Conservation (phyloP, 495 filamentous ascomycete species). For the Daldinia loculata region DNA sequence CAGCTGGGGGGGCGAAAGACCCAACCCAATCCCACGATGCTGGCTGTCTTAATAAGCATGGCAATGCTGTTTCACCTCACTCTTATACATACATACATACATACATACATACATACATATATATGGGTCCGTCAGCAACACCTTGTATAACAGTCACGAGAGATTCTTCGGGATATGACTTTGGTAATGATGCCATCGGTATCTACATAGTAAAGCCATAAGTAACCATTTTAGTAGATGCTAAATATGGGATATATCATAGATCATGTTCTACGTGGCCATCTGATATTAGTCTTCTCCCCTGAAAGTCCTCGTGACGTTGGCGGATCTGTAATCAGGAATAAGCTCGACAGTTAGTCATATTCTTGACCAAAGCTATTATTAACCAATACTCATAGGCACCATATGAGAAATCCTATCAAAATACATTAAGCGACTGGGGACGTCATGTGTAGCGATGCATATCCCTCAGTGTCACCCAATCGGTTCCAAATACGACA, state of each 20-base stretch:
- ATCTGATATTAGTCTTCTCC: background rate
- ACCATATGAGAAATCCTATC: background rate
- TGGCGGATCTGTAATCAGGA: background rate
- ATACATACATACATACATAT: too few relatives aligned
- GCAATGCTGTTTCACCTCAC: background rate
- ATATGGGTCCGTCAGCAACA: too few relatives aligned
- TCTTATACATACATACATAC: too few relatives aligned
- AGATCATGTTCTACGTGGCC: background rate
- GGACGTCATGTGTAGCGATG: background rate
- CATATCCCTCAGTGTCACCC: background rate
- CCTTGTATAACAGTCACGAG: too few relatives aligned
- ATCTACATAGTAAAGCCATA: too few relatives aligned
- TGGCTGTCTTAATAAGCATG: background rate
- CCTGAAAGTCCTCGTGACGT: background rate
- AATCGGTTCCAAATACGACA: background rate
- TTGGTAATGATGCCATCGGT: background rate
- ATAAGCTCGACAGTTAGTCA: background rate
- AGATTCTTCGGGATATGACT: background rate
- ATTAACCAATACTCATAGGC: background rate
- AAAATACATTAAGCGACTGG: too few relatives aligned
- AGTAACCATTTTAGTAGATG: background rate
- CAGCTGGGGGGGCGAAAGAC: background rate
- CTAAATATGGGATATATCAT: background rate
- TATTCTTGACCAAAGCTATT: background rate
- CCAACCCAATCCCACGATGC: background rate